phyloP scores from a whole-genome alignment of 306 rosid species.

The Quercus ilex region DNA sequence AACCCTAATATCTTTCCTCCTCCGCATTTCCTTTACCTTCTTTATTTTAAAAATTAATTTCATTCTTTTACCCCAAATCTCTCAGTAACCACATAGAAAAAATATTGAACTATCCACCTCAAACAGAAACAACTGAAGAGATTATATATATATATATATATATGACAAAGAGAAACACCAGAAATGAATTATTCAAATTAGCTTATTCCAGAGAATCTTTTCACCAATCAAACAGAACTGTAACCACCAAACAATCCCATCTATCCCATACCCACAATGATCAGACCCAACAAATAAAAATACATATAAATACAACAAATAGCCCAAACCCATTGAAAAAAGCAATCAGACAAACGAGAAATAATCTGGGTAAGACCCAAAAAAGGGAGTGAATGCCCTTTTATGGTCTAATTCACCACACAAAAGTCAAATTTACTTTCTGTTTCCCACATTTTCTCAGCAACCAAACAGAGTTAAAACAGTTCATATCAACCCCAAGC shows the following conservation, averaged over 20 bases:
- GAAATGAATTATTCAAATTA: neutral
- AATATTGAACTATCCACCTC: neutral
- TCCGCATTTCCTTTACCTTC: neutral
- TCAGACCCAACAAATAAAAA: conserved; percentile 4
- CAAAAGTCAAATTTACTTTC: neutral
- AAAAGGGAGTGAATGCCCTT: neutral
- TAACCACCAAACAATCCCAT: neutral
- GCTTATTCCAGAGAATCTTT: neutral
- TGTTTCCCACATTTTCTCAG: neutral
- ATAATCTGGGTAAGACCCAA: neutral
- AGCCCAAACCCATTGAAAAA: neutral
- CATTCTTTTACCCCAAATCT: neutral
- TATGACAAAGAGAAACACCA: neutral
- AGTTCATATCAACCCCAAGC: neutral
- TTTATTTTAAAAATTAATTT: neutral
- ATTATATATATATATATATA: neutral
- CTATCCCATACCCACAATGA: neutral
- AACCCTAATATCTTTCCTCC: neutral
- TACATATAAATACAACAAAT: neutral
- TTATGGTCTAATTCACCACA: neutral
- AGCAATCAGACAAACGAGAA: too few relatives aligned
- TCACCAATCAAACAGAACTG: neutral
- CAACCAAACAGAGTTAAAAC: neutral
- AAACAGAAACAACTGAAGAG: neutral
- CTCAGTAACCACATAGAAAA: neutral